Evolutionary conservation across 495 filamentous ascomycete genomes (phyloP), one percentile per base, ranked within the genome.

Genomic region (Apiosordaria backusii): DNA sequence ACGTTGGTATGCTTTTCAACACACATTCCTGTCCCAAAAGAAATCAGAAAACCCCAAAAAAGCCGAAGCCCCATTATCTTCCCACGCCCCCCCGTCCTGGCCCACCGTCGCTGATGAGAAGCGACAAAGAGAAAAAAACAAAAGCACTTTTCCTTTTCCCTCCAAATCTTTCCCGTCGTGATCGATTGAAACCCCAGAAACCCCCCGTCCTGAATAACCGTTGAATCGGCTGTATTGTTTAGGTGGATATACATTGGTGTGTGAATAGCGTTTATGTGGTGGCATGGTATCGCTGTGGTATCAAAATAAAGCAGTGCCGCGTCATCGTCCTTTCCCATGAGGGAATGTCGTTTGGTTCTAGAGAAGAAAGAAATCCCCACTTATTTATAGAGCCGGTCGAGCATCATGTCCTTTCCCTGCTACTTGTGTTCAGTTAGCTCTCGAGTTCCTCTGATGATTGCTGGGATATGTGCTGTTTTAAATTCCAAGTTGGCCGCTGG

Each of bases 401-500:
- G 55, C 70, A 45, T 45, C 70, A 72, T 40, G 35, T 72, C 66
- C 66, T 72, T 70, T 65, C 67, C 71, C 69, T 67, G 54, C 53
- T 19, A 22, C 15, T 61, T 58, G 26, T 23, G 54, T 45, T 57
- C 35, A n/a, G 67, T 68, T 67, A 68, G 67, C 62, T 35, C 29
- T 45, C 29, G 15, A 3, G 16, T 23, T 60, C 25, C 22, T 22
- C 25, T 60, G 10, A 21, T 55, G 13, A 50, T 63, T 59, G 24
- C 13, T 29, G 54, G 16, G 6, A 26, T 23, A 22, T n/a, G 27
- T 45, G 35, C 35, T 45, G 35, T 7, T 21, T 61, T 57, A 75
- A 61, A 77, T 67, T 65, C 73, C 71, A 69, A 72, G 66, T 59
- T 80, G 75, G 63, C 72, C 71, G 63, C 63, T 76, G 67, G 62